Evolutionary conservation across 2,329 filamentous ascomycete genomes (phyloP), one percentile per base, ranked within the genome.

Genomic region (Fusarium chaquense): DNA sequence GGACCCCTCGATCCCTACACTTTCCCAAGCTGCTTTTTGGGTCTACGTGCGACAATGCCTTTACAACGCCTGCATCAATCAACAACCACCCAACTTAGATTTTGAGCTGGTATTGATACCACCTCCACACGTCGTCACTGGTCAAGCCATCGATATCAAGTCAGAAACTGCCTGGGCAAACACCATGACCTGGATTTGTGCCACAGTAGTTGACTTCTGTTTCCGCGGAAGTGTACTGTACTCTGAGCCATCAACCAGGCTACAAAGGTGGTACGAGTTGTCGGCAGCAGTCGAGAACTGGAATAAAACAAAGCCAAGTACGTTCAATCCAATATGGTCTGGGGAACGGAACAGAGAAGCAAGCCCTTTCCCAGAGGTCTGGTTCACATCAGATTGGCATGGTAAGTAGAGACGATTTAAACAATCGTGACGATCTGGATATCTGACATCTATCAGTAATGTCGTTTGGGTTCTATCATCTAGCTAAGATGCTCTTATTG

Each of bases 11-110:
- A 30, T 44, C 16, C 65, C 57, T 33, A 69, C 57, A 18, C 54
- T 70, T 18, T 65, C 56, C 22, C 60, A 70, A 54, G 67, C 67
- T n/a, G 62, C 67, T 3, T 69, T 70, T 28, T 70, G 67, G 67
- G 58, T 70, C 16, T 70, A 70, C 47, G 61, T 70, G 5, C 41
- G 67, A 22, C 67, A 70, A 51, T 70, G 54, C 12, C 55, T 70
- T n/a, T 69, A 70, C 38, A 70, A 65, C 16, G 65, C 67, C 6
- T 70, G 67, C 58, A 40, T 70, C 44, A 69, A 70, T 35, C 67
- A 70, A 40, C 67, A 70, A 33, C 58, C 67, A 18, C 67, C 65
- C 0, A 65, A 66, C 35, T 26, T 60, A 18, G 32, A 60, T 36
- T 60, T 60, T 7, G 52, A 60, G 2, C 32, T 57, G 8, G 33